These are phyloP conservation scores for Fonsecaea nubica DNA, from an alignment of 2,329 filamentous ascomycete genomes.

Conservation along the genomic window DNA sequence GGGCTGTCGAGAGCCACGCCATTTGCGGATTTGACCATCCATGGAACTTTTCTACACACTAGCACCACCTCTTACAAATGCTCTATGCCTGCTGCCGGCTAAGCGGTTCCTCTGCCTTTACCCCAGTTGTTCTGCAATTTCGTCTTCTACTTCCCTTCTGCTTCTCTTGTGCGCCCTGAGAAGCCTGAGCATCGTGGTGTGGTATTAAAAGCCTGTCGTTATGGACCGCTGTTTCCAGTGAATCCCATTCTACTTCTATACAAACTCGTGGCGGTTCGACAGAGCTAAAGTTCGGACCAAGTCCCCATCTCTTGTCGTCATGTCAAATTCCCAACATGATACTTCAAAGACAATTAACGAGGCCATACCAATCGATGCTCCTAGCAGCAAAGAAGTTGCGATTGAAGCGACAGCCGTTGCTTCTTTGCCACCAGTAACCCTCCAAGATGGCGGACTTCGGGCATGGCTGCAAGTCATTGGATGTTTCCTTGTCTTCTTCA, in stretches of 20 bases:
- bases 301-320: conserved; percentile 1
- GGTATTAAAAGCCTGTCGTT: neutral
- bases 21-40: conserved; percentile 5
- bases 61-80: conserved; percentile 6
- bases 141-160: neutral
- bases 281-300: neutral
- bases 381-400: conserved; percentile 17
- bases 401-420: conserved; percentile 24
- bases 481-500: conserved; percentile 77
- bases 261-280: neutral
- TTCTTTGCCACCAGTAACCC: conserved; percentile 22
- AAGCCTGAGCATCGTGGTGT: neutral
- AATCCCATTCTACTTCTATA: neutral
- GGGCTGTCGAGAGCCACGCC: neutral
- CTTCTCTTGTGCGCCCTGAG: neutral
- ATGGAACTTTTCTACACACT: neutral
- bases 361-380: conserved; percentile 15
- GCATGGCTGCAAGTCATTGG: conserved; percentile 88
- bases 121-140: neutral
- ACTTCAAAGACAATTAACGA: conserved; percentile 23
- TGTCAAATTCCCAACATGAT: conserved; percentile 21
- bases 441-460: conserved; percentile 75
- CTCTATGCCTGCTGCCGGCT: neutral
- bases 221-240: neutral
- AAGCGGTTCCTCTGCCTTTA: neutral